Conservation (phyloP, 164 flowering plant genomes). For the Macadamia integrifolia region DNA sequence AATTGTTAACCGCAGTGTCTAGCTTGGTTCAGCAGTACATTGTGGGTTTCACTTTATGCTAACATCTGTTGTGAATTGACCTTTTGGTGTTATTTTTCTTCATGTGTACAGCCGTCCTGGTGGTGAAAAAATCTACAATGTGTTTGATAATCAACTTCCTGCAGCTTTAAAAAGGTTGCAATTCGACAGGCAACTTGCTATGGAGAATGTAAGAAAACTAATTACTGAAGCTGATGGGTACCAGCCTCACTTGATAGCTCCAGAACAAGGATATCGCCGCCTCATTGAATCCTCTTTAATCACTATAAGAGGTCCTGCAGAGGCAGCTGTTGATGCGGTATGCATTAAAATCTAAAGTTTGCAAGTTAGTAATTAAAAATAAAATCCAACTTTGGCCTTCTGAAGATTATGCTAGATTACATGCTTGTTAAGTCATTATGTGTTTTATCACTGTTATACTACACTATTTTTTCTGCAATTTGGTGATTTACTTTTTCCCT, state of each 20-base stretch:
- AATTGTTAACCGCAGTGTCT: not conserved
- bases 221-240: constrained; percentile 89
- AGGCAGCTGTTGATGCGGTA: constrained; percentile 93
- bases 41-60: not conserved
- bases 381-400: too few species aligned
- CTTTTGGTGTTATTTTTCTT: not conserved
- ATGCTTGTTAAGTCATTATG: not conserved
- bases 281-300: constrained; percentile 77
- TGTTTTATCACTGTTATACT: too few species aligned
- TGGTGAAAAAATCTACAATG: constrained; percentile 72
- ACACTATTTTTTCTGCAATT: too few species aligned
- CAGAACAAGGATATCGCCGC: constrained; percentile 92
- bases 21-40: not conserved
- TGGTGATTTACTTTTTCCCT: too few species aligned
- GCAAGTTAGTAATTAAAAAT: not conserved
- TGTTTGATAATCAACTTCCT: constrained; percentile 82
- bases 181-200: constrained; percentile 76
- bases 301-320: constrained; percentile 88
- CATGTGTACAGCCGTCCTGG: constrained; percentile 59
- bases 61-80: not conserved
- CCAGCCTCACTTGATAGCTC: constrained; percentile 82
- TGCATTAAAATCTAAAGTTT: constrained; percentile 8
- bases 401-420: too few species aligned
- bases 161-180: constrained; percentile 77
- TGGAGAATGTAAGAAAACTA: constrained; percentile 71